A percentile compares a stretch with the other conserved stretches of the same genome.
These are phyloP conservation scores for Litchi chinensis DNA, from an alignment of 345 rosid species.

Conservation along the genomic window DNA sequence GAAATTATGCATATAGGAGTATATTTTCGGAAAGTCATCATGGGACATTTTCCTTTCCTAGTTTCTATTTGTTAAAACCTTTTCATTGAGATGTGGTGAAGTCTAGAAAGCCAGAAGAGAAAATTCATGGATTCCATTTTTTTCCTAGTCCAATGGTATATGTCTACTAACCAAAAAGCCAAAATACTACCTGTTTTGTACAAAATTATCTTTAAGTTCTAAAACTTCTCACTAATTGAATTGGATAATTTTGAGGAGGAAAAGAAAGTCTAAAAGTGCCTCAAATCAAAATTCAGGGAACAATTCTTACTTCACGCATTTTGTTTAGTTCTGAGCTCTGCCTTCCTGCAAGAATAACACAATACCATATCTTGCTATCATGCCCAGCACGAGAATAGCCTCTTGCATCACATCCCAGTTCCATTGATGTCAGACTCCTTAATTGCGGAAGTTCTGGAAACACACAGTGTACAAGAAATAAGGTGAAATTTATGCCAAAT, in stretches of 20 bases:
- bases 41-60: background rate
- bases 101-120: slow-evolving; percentile 1
- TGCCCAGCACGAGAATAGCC: slow-evolving; percentile 90
- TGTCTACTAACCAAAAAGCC: background rate
- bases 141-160: background rate
- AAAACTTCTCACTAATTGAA: background rate
- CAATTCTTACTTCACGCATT: slow-evolving; percentile 82
- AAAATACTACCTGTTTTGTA: background rate
- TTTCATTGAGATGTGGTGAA: background rate
- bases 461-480: slow-evolving; percentile 17
- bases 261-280: background rate
- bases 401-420: slow-evolving; percentile 90
- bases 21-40: background rate
- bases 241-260: background rate
- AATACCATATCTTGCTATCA: slow-evolving; percentile 76
- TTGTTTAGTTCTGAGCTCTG: slow-evolving; percentile 74
- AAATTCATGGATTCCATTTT: background rate
- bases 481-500: no score
- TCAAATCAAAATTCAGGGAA: slow-evolving; percentile 19
- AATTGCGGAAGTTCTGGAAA: slow-evolving; percentile 80
- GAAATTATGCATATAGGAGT: background rate
- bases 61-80: background rate
- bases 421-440: slow-evolving; percentile 79
- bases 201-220: background rate
- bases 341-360: slow-evolving; percentile 91